Conservation (phyloP, 2,329 filamentous ascomycete species). For the Xylaria sp. region DNA sequence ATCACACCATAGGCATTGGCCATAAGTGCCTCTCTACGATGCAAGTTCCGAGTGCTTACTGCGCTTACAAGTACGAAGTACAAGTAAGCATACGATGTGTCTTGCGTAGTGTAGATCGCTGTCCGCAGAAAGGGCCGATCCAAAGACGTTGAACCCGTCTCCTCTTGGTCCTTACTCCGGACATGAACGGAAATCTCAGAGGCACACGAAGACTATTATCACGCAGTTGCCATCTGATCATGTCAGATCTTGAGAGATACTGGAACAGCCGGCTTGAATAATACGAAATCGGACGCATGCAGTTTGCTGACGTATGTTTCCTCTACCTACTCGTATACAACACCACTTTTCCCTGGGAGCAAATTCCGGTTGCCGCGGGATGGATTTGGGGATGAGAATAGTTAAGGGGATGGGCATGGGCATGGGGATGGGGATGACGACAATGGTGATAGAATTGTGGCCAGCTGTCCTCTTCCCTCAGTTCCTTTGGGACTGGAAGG, state of each 20-base stretch:
- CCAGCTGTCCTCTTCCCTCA: background rate
- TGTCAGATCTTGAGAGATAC: background rate
- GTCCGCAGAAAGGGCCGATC: background rate
- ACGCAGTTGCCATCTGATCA: background rate
- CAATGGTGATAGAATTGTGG: background rate
- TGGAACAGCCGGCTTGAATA: background rate
- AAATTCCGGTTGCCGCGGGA: slow-evolving; percentile 1
- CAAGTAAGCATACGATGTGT: too few relatives aligned
- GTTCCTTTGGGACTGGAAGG: background rate
- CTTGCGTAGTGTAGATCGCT: background rate
- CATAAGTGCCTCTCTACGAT: too few relatives aligned
- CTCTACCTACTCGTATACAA: background rate
- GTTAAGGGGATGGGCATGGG: too few relatives aligned
- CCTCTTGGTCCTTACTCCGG: background rate
- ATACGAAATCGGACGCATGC: background rate
- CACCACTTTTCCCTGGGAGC: background rate
- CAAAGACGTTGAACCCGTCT: background rate
- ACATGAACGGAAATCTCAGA: background rate
- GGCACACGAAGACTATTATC: background rate
- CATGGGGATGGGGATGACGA: background rate
- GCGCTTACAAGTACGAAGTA: too few relatives aligned
- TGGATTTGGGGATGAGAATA: too few relatives aligned
- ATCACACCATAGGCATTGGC: too few relatives aligned
- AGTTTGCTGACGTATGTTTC: background rate
- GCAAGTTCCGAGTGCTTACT: too few relatives aligned